Base-by-base conservation (phyloP, 1,284 basidiomycete species). In the Agroathelia rolfsii region DNA sequence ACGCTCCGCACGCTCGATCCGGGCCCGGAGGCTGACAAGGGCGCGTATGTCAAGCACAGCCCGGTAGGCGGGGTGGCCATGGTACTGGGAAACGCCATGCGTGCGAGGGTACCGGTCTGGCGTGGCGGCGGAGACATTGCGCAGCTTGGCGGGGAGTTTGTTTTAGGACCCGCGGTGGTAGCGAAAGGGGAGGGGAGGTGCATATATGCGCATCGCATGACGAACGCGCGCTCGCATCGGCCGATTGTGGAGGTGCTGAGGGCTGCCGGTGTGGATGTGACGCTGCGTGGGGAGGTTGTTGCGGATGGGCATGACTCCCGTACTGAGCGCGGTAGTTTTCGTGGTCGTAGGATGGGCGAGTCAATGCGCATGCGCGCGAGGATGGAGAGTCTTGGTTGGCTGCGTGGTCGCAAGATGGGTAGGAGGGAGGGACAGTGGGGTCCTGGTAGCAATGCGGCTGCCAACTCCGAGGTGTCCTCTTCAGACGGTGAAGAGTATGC, bases 111-210 rank as follows among this genome's bases (percentile, higher is more conserved):
- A 72, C 83, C 85, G 0, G 61, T 90, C 7, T 80, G 76, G 72
- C 77, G 79, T 53, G 75, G 73, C 35, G 83, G 81, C 1, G 88
- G 88, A 0, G 79, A 88, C 47, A 59, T 74, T 28, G 56, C 64
- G 31, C 82, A 90, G 53, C 67, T 93, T 18, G 89, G 89, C 11
- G 89, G 89, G 15, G 89, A 93, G 58, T 92, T 93, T 49, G 70
- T 93, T 16, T 68, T 94, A 33, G 83, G 82, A 15, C 82, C 83
- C 28, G 76, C 75, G 76, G 79, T 37, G 48, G 70, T 50, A 22
- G 2, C 15, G 15, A 39, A 36, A 25, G 24, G 46, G 39, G 79
- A 76, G 6, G 48, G 73, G 44, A 60, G 52, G 2, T 81, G 74
- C 44, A 54, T 62, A 3, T 85, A 67, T 46, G 74, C 78, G 0